A percentile compares a stretch with the other conserved stretches of the same genome.
Conservation (phyloP, 2,329 filamentous ascomycete genomes). For the Exophiala calicioides region DNA sequence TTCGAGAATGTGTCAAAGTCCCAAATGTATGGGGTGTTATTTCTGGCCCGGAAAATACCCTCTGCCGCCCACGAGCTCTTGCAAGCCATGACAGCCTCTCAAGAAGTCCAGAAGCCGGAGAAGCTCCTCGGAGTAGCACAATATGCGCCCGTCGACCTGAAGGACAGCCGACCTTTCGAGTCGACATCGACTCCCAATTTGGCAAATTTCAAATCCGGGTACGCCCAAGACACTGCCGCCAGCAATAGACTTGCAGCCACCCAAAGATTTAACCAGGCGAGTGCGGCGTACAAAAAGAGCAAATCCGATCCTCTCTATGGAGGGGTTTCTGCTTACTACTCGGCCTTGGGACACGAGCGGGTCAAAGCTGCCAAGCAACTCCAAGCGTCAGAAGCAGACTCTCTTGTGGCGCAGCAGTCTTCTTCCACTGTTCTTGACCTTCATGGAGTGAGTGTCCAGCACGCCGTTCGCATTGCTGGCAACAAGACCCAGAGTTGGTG, state of each 20-base stretch:
- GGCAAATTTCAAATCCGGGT: slow-evolving; percentile 5
- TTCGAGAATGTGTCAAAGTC: slow-evolving; percentile 55
- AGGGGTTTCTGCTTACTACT: slow-evolving; percentile 75
- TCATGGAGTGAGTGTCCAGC: slow-evolving; percentile 78
- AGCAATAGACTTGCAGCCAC: slow-evolving; percentile 50
- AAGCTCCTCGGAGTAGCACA: slow-evolving; percentile 39
- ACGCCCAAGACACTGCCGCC: slow-evolving; percentile 42
- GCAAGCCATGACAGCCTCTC: slow-evolving; percentile 50
- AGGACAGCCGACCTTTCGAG: slow-evolving; percentile 26
- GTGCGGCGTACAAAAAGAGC: slow-evolving; percentile 59
- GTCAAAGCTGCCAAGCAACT: slow-evolving; percentile 59
- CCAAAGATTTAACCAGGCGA: slow-evolving; percentile 59
- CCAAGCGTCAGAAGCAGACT: slow-evolving; percentile 68
- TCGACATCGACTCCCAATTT: slow-evolving; percentile 10
- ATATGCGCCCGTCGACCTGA: slow-evolving; percentile 44
- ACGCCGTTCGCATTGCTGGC: slow-evolving; percentile 76
- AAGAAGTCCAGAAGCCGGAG: slow-evolving; percentile 19
- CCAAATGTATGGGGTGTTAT: slow-evolving; percentile 56
- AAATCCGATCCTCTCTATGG: slow-evolving; percentile 73
- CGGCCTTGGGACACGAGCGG: slow-evolving; percentile 67
- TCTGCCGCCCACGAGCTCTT: slow-evolving; percentile 62
- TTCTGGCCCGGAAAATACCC: slow-evolving; percentile 58
- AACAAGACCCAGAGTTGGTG: slow-evolving; percentile 73
- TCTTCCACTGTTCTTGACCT: slow-evolving; percentile 66
- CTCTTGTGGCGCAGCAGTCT: slow-evolving; percentile 69